Conservation (phyloP, 768 basidiomycete species). For the Calocera cornea region DNA sequence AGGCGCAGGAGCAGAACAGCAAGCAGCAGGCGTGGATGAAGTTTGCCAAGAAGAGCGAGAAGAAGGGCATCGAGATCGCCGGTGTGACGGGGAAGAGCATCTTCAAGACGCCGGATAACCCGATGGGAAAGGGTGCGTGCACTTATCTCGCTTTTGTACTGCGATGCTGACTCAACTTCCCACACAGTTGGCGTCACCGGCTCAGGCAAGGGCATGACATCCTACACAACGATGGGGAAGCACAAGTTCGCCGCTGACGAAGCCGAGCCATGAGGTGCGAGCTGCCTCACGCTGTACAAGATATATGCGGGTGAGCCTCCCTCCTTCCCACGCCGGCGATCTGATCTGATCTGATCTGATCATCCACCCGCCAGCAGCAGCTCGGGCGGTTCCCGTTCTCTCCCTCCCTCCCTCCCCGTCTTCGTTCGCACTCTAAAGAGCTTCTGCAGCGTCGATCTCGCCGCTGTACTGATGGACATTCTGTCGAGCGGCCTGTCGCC, state of each 20-base stretch:
- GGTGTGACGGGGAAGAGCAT: conserved; percentile 80
- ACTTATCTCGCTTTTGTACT: conserved; percentile 12
- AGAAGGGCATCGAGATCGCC: conserved; percentile 83
- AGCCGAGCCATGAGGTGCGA: conserved; percentile 17
- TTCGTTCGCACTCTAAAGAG: no score
- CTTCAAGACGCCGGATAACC: conserved; percentile 90
- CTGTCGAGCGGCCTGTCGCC: no score
- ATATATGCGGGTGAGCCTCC: no score
- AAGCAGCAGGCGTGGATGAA: conserved; percentile 88
- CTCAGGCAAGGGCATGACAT: conserved; percentile 81
- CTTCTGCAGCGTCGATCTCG: no score
- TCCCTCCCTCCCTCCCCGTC: no score
- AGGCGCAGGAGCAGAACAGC: conserved; percentile 72
- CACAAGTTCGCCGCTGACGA: conserved; percentile 54
- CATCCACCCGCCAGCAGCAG: no score
- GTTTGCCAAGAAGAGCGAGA: conserved; percentile 88
- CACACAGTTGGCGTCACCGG: conserved; percentile 74
- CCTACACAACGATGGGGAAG: conserved; percentile 49
- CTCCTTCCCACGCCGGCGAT: no score
- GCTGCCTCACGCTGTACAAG: no score
- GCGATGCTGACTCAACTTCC: conserved; percentile 13
- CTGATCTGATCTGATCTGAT: no score
- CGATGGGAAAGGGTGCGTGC: conserved; percentile 57
- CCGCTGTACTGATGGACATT: no score
- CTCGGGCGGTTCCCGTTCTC: no score